Conservation (phyloP, 768 basidiomycete genomes). For the Naganishia friedmannii region DNA sequence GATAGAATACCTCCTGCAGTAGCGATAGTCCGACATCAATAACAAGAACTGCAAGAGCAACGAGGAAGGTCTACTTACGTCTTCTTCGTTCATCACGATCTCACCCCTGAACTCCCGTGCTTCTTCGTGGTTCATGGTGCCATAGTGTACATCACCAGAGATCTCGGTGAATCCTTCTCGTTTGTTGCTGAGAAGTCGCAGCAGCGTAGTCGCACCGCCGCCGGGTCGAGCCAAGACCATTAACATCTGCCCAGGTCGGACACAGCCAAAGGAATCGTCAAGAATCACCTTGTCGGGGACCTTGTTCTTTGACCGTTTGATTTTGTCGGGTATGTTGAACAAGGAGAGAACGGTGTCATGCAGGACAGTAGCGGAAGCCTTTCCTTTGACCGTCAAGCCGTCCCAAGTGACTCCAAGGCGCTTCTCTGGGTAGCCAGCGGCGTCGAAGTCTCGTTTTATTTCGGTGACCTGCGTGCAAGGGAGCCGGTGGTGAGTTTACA, state of each 20-base stretch:
- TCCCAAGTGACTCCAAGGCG: conserved; percentile 25
- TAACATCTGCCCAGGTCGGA: conserved; percentile 65
- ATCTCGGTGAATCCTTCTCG: conserved; percentile 66
- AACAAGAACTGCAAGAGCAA: no score
- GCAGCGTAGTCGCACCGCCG: conserved; percentile 75
- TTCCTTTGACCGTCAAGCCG: conserved; percentile 23
- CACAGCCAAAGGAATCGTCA: conserved; percentile 59
- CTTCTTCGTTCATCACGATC: conserved; percentile 32
- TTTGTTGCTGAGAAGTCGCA: conserved; percentile 74
- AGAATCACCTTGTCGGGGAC: conserved; percentile 55
- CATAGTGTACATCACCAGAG: conserved; percentile 69
- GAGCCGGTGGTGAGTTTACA: background rate
- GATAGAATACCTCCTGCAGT: conserved; percentile 40
- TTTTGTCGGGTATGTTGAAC: conserved; percentile 19
- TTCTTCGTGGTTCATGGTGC: conserved; percentile 49
- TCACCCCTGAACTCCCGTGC: conserved; percentile 25
- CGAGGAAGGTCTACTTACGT: conserved; percentile 5
- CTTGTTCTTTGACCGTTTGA: background rate
- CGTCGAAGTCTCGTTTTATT: conserved; percentile 4
- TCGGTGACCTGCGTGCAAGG: background rate
- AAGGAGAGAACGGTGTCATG: conserved; percentile 30
- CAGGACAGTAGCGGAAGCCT: conserved; percentile 13
- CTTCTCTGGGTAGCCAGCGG: conserved; percentile 6
- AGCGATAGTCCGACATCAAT: background rate
- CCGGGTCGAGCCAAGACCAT: conserved; percentile 68